These are phyloP conservation scores for Chlamydomonas asymmetrica DNA, from an alignment of 139 green algal species.

Conservation along the genomic window DNA sequence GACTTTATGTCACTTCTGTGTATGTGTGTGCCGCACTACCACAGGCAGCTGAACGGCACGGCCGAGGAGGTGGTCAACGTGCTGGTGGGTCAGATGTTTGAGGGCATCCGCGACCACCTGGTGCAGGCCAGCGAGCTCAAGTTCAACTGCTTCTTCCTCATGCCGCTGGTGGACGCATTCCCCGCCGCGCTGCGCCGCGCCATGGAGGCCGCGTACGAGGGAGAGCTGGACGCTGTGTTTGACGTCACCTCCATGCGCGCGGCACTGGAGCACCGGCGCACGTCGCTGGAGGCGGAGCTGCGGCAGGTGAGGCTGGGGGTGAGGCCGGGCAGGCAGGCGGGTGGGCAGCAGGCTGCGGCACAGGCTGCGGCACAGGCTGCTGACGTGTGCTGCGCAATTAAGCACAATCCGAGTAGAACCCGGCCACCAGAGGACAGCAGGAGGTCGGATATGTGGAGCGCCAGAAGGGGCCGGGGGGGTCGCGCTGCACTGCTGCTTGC, in stretches of 20 bases:
- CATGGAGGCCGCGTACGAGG: constrained; percentile 83
- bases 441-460: no score
- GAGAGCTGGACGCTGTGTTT: constrained; percentile 88
- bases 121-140: constrained; percentile 68
- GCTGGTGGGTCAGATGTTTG: constrained; percentile 82
- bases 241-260: constrained; percentile 75
- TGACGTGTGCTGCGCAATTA: no score
- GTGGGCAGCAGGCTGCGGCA: no score
- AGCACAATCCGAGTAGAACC: no score
- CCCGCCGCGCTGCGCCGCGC: constrained; percentile 78
- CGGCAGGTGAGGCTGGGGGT: constrained; percentile 27
- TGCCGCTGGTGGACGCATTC: constrained; percentile 93
- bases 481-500: no score
- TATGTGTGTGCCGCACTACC: constrained; percentile 2
- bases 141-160: constrained; percentile 99
- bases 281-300: constrained; percentile 54
- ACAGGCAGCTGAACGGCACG: constrained; percentile 69
- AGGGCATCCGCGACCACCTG: constrained; percentile 91
- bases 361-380: no score
- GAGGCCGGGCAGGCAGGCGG: no score
- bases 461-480: no score
- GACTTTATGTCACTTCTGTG: no score
- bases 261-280: constrained; percentile 65
- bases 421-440: no score
- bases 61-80: constrained; percentile 88